These are phyloP conservation scores for Chlamydomonas eustigma DNA, from an alignment of 139 green algal genomes.

Conservation along the genomic window DNA sequence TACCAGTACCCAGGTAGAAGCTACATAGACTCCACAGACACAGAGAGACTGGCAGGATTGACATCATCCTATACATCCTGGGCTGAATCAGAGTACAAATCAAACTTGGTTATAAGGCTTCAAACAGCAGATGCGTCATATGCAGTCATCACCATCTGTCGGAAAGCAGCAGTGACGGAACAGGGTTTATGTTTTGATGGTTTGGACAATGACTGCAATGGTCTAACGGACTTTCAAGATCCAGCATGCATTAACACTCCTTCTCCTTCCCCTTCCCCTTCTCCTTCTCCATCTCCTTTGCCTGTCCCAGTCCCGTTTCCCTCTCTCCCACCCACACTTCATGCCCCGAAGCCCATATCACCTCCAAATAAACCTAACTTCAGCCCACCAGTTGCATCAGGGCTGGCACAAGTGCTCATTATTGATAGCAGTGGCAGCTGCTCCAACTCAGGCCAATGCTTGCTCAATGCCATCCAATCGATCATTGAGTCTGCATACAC, in stretches of 20 bases:
- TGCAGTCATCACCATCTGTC: neutral
- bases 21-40: neutral
- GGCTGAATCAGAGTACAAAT: neutral
- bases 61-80: neutral
- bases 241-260: neutral
- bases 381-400: no score
- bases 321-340: neutral
- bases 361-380: no score
- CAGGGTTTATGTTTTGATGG: neutral
- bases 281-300: neutral
- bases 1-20: neutral
- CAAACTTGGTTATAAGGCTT: neutral
- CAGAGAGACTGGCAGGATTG: neutral
- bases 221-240: neutral
- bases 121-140: neutral
- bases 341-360: no score
- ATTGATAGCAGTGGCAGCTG: no score
- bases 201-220: constrained; percentile 14
- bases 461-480: no score
- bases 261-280: neutral
- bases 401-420: no score
- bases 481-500: no score
- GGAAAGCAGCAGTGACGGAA: neutral
- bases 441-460: no score
- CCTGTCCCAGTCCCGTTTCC: neutral